A percentile compares a stretch with the other conserved stretches of the same genome.
These are phyloP conservation scores for Sporothrix brunneoviolacea DNA, from an alignment of 2,329 filamentous ascomycete species.

Conservation along the genomic window DNA sequence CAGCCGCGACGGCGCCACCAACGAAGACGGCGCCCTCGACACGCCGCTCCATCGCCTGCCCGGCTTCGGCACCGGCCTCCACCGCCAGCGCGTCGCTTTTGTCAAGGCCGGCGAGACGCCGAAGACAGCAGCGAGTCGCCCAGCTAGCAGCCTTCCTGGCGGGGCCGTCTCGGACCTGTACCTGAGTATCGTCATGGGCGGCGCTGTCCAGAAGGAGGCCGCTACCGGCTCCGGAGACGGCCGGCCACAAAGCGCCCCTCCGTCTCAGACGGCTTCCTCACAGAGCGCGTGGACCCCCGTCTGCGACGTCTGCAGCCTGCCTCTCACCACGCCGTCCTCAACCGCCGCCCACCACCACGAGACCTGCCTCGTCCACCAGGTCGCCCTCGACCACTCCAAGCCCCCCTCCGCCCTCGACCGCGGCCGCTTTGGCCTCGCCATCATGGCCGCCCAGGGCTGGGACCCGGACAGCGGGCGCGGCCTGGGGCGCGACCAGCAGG, in stretches of 20 bases:
- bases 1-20: background rate
- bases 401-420: constrained; percentile 67
- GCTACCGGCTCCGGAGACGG: constrained; percentile 2
- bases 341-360: constrained; percentile 37
- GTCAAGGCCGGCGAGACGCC: constrained; percentile 41
- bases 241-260: constrained; percentile 10
- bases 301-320: constrained; percentile 12
- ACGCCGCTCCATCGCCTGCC: constrained; percentile 47
- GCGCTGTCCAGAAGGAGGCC: background rate
- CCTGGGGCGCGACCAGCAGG: constrained; percentile 63
- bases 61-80: constrained; percentile 51
- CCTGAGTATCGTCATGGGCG: constrained; percentile 50
- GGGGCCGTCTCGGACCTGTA: constrained; percentile 53
- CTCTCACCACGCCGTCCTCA: background rate
- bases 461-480: constrained; percentile 67
- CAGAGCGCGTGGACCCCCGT: background rate
- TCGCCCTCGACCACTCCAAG: constrained; percentile 61
- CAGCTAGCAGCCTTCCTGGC: constrained; percentile 18
- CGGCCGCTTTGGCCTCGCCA: constrained; percentile 60
- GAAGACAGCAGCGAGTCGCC: constrained; percentile 26
- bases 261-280: background rate
- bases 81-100: constrained; percentile 48
- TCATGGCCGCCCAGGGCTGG: constrained; percentile 64
- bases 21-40: constrained; percentile 29
- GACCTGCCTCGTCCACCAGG: constrained; percentile 62